These are phyloP conservation scores for Babjeviella inositovora DNA, from an alignment of 805 yeast genomes.

Conservation along the genomic window DNA sequence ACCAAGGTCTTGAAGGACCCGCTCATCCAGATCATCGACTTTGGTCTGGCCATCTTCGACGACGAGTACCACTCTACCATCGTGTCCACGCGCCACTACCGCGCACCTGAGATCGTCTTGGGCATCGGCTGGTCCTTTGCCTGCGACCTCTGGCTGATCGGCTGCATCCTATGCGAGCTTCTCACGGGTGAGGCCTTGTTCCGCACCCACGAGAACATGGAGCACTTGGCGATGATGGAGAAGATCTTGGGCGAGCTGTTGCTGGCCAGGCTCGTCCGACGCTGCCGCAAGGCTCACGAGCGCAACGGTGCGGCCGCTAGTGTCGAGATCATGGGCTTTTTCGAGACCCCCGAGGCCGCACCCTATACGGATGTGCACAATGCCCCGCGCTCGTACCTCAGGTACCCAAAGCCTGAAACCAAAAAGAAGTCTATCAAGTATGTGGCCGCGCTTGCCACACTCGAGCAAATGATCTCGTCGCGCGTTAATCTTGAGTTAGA, in stretches of 20 bases:
- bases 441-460: slow-evolving; percentile 21
- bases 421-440: slow-evolving; percentile 15
- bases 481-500: slow-evolving; percentile 20
- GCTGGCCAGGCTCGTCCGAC: slow-evolving; percentile 15
- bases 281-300: slow-evolving; percentile 10
- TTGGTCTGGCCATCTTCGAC: slow-evolving; percentile 91
- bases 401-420: slow-evolving; percentile 19
- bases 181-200: slow-evolving; percentile 90
- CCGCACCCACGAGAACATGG: slow-evolving; percentile 87
- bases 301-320: too few species aligned
- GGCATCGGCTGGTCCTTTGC: slow-evolving; percentile 97
- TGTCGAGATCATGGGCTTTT: too few species aligned
- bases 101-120: slow-evolving; percentile 92
- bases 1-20: slow-evolving; percentile 53
- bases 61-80: slow-evolving; percentile 89
- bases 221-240: slow-evolving; percentile 93
- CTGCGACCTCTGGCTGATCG: slow-evolving; percentile 95
- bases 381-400: too few species aligned
- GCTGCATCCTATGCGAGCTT: slow-evolving; percentile 82
- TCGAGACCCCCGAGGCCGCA: too few species aligned
- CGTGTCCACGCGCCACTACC: slow-evolving; percentile 88
- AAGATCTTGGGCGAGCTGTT: slow-evolving; percentile 45
- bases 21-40: slow-evolving; percentile 78
- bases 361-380: too few species aligned
- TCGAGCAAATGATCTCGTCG: slow-evolving; percentile 24